Evolutionary conservation across 129 eudicot genomes (phyloP).

Genomic region (Glebionis coronaria): DNA sequence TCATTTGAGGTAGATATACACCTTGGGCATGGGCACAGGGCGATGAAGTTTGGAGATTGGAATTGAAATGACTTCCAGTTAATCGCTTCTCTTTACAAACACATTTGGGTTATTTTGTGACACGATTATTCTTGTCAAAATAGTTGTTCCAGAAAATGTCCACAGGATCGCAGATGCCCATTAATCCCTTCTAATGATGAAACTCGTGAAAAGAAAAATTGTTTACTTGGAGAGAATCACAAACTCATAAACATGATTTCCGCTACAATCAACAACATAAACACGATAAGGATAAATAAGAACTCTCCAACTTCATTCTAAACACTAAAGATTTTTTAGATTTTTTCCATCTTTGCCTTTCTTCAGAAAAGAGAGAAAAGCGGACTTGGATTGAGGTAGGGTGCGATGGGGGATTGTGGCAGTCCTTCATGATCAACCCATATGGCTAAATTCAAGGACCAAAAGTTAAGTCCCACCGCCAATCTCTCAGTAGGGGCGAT

Average conservation of each 20-base stretch:
- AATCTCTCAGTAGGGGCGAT: constrained; percentile 61
- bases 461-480: constrained; percentile 21
- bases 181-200: not conserved
- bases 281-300: constrained; percentile 14
- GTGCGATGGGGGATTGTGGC: not conserved
- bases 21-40: too few species aligned
- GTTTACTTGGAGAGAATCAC: constrained; percentile 15
- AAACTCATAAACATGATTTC: constrained; percentile 27
- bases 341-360: not conserved
- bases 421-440: constrained; percentile 14
- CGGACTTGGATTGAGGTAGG: not conserved
- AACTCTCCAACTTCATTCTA: constrained; percentile 22
- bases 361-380: not conserved
- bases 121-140: too few species aligned
- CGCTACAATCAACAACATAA: constrained; percentile 32
- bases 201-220: constrained; percentile 3
- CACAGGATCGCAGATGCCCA: not conserved
- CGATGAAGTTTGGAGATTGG: too few species aligned
- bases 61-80: too few species aligned
- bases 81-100: too few species aligned
- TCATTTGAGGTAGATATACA: too few species aligned
- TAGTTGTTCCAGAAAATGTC: not conserved
- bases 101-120: too few species aligned
- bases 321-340: constrained; percentile 1
- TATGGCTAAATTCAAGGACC: constrained; percentile 12